These are phyloP conservation scores for Areca catechu DNA, from an alignment of 176 grass and related monocot species.

Conservation along the genomic window DNA sequence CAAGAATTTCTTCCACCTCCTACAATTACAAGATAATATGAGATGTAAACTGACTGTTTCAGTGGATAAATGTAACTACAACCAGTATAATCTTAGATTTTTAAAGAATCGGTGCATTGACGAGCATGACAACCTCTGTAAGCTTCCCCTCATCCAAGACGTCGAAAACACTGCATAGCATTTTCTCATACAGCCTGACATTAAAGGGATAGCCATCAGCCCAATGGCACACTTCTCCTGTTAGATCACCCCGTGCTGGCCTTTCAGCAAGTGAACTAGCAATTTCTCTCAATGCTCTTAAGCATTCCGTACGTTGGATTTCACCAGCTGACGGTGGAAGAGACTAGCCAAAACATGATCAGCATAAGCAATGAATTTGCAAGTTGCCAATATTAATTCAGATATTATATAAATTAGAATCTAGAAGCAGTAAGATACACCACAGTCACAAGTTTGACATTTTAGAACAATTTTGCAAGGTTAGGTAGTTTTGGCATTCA, in stretches of 20 bases:
- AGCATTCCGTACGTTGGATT: constrained; percentile 75
- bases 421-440: too few species aligned
- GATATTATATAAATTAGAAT: too few species aligned
- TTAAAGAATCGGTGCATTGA: too few species aligned
- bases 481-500: too few species aligned
- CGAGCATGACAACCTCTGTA: constrained; percentile 50
- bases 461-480: too few species aligned
- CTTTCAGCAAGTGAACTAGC: constrained; percentile 74
- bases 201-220: constrained; percentile 96
- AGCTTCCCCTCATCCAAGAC: constrained; percentile 91
- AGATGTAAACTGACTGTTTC: constrained; percentile 10
- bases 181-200: constrained; percentile 75
- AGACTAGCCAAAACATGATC: constrained; percentile 38
- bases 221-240: constrained; percentile 98
- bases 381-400: background rate
- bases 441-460: too few species aligned
- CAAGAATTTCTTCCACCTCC: constrained; percentile 99
- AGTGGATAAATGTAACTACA: too few species aligned
- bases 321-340: constrained; percentile 66
- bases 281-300: constrained; percentile 75
- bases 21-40: constrained; percentile 34
- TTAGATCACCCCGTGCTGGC: constrained; percentile 77
- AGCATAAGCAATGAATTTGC: constrained; percentile 12
- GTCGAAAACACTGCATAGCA: constrained; percentile 94
- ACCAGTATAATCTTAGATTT: too few species aligned